These are phyloP conservation scores for Pelargonium australe DNA, from an alignment of 441 rosid genomes.

Conservation along the genomic window DNA sequence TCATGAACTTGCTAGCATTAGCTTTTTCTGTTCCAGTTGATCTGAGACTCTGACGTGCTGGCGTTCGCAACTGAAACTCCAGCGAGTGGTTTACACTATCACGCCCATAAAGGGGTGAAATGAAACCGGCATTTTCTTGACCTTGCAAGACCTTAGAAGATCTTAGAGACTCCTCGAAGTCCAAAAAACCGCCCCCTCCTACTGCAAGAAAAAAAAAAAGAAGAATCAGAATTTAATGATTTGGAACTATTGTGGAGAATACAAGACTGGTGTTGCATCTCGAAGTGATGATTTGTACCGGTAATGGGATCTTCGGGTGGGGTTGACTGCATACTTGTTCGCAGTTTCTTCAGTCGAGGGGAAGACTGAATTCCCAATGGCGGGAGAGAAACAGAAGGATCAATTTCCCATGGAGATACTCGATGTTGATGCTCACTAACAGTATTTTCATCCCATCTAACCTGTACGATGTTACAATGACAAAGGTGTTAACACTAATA, in stretches of 20 bases:
- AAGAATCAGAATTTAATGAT: no score
- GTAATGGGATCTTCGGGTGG: constrained; percentile 46
- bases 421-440: constrained; percentile 54
- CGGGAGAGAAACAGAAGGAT: constrained; percentile 64
- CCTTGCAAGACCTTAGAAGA: constrained; percentile 99
- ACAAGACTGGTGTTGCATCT: background rate
- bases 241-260: background rate
- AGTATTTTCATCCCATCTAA: constrained; percentile 74
- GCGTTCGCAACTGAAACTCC: constrained; percentile 56
- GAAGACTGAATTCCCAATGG: constrained; percentile 75
- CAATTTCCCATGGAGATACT: constrained; percentile 93
- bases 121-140: constrained; percentile 89
- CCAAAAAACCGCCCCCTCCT: constrained; percentile 58
- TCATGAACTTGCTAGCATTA: constrained; percentile 32
- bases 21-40: constrained; percentile 39
- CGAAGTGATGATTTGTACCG: constrained; percentile 29
- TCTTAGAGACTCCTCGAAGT: constrained; percentile 80
- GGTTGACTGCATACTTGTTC: constrained; percentile 50
- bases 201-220: constrained; percentile 19
- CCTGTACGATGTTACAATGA: constrained; percentile 37
- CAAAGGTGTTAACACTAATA: background rate
- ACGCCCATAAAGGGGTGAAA: constrained; percentile 52
- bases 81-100: constrained; percentile 51
- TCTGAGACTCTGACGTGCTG: constrained; percentile 46
- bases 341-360: constrained; percentile 72